A percentile compares a stretch with the other conserved stretches of the same genome.
Conservation (phyloP, 805 yeast species). For the Saturnispora besseyi region DNA sequence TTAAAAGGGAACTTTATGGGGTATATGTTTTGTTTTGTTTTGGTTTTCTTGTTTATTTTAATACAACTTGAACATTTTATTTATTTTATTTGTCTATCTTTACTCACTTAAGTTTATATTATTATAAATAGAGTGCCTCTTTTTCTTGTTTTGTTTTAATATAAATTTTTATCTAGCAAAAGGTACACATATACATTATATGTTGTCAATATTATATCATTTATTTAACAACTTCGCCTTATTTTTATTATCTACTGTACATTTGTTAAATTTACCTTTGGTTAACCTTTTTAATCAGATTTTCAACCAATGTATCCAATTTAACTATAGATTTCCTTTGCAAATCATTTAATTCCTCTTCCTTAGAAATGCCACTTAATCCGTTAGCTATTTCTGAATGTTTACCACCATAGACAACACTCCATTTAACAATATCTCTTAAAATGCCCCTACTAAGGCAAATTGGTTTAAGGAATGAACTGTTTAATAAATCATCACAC, state of each 20-base stretch:
- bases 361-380: not conserved
- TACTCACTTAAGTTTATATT: not conserved
- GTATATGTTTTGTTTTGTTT: not conserved
- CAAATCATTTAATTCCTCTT: not conserved
- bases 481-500: slow-evolving; percentile 46
- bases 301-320: slow-evolving; percentile 9
- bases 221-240: no score
- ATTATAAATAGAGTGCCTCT: not conserved
- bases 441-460: slow-evolving; percentile 59
- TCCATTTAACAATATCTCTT: slow-evolving; percentile 63
- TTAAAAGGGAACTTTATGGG: not conserved
- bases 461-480: slow-evolving; percentile 68
- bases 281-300: slow-evolving; percentile 8
- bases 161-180: not conserved
- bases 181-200: not conserved
- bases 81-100: not conserved
- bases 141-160: not conserved
- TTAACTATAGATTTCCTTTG: slow-evolving; percentile 4
- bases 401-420: slow-evolving; percentile 61
- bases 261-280: not conserved
- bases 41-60: not conserved
- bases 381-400: slow-evolving; percentile 21
- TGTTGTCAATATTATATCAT: not conserved
- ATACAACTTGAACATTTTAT: not conserved
- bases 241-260: not conserved